Conservation (phyloP, 2,329 filamentous ascomycete species). For the Annulohypoxylon truncatum region DNA sequence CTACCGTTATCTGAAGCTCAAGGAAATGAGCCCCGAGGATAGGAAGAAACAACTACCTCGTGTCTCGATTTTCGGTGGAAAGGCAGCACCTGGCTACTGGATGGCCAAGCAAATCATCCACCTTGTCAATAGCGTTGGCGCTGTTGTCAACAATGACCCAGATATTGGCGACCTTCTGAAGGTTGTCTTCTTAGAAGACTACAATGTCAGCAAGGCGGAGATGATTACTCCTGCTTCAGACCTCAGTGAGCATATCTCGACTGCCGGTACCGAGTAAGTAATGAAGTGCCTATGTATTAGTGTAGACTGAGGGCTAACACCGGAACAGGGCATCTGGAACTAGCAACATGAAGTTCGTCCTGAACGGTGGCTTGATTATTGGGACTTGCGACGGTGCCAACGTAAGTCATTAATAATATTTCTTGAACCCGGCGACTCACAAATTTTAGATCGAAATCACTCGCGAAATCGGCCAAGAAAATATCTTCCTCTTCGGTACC, state of each 20-base stretch:
- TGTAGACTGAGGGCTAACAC: constrained; percentile 31
- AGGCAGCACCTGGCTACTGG: constrained; percentile 98
- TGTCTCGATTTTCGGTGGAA: constrained; percentile 96
- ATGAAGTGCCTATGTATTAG: background rate
- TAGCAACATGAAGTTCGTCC: constrained; percentile 99
- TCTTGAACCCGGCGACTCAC: constrained; percentile 29
- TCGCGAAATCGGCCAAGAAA: constrained; percentile 93
- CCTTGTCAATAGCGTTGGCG: constrained; percentile 90
- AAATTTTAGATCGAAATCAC: constrained; percentile 85
- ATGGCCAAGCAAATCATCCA: constrained; percentile 99
- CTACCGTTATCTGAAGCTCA: constrained; percentile 90
- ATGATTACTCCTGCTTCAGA: constrained; percentile 95
- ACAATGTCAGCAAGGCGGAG: constrained; percentile 99
- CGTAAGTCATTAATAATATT: constrained; percentile 64
- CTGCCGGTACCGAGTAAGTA: constrained; percentile 87
- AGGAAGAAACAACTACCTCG: constrained; percentile 87
- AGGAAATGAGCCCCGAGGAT: constrained; percentile 84
- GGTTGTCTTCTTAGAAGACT: constrained; percentile 97
- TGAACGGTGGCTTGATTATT: constrained; percentile 97
- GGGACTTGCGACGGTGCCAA: constrained; percentile 98
- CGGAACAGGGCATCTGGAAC: constrained; percentile 74
- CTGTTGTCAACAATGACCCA: constrained; percentile 89
- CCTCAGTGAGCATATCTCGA: constrained; percentile 98
- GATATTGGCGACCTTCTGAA: constrained; percentile 95
- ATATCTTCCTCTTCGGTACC: constrained; percentile 98